phyloP scores from a whole-genome alignment of 192 early-diverging fungal species.

The Lobosporangium transversale region DNA sequence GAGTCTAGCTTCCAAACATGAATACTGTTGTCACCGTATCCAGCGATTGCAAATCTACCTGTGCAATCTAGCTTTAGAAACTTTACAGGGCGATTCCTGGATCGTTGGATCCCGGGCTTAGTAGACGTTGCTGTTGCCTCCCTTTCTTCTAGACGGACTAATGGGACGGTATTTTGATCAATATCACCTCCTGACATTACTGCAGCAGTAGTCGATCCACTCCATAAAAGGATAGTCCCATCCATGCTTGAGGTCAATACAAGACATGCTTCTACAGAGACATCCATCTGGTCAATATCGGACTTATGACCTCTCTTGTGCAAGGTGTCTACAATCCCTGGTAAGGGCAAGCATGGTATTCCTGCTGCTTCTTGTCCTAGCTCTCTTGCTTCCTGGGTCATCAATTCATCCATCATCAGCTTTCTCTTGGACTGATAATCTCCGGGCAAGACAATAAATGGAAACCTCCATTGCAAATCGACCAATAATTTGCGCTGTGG shows the following conservation, averaged over 20 bases:
- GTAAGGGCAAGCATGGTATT: constrained; percentile 21
- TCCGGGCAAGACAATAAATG: constrained; percentile 47
- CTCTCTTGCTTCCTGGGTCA: constrained; percentile 41
- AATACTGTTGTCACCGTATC: constrained; percentile 26
- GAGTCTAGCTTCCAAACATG: constrained; percentile 20
- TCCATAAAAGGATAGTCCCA: constrained; percentile 32
- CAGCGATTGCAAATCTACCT: constrained; percentile 24
- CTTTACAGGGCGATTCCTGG: constrained; percentile 13
- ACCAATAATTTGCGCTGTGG: constrained; percentile 48
- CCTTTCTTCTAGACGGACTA: constrained; percentile 21
- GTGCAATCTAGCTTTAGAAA: constrained; percentile 21
- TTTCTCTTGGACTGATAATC: constrained; percentile 51
- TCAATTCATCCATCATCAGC: constrained; percentile 44
- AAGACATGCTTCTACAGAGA: constrained; percentile 3
- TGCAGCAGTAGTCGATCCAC: constrained; percentile 1
- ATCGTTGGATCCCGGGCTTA: background rate
- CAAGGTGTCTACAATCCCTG: constrained; percentile 41
- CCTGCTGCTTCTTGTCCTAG: constrained; percentile 24
- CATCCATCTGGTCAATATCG: constrained; percentile 50
- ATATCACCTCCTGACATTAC: too few species aligned
- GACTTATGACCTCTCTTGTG: constrained; percentile 28
- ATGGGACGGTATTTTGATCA: constrained; percentile 9
- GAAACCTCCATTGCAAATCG: constrained; percentile 50
- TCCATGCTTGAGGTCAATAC: constrained; percentile 48
- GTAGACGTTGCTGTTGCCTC: background rate